These are phyloP conservation scores for Heracleum sosnowskyi DNA, from an alignment of 129 eudicot species.

Conservation along the genomic window DNA sequence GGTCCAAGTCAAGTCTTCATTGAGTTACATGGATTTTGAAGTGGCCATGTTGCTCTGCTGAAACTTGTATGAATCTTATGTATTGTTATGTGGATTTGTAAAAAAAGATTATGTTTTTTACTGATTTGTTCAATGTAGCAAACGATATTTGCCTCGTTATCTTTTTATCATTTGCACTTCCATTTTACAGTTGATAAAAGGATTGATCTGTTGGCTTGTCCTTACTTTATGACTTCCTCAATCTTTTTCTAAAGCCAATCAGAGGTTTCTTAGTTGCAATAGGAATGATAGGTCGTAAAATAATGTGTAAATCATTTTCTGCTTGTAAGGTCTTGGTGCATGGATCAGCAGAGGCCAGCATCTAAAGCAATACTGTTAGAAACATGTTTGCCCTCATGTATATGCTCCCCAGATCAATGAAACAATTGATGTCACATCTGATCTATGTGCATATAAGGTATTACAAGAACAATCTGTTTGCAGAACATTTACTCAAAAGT, in stretches of 20 bases:
- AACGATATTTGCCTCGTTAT: neutral
- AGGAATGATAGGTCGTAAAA: neutral
- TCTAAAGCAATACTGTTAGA: constrained; percentile 84
- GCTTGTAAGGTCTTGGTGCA: constrained; percentile 75
- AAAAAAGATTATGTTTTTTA: neutral
- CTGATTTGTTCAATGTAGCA: neutral
- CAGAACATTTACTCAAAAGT: constrained; percentile 3
- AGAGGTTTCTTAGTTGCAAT: neutral
- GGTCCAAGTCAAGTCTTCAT: constrained; percentile 86
- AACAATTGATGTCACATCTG: constrained; percentile 92
- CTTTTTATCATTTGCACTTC: neutral
- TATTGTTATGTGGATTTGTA: neutral
- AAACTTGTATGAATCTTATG: constrained; percentile 52
- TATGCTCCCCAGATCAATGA: constrained; percentile 93
- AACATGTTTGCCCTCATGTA: constrained; percentile 89
- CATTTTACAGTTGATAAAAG: neutral
- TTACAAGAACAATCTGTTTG: neutral
- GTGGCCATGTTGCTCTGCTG: constrained; percentile 81
- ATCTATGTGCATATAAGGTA: constrained; percentile 97
- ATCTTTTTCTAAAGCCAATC: neutral
- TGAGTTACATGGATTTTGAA: constrained; percentile 91
- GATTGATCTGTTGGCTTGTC: neutral
- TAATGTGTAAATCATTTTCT: neutral
- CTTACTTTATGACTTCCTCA: neutral
- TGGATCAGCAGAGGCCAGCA: constrained; percentile 99